Evolutionary conservation across 2,329 filamentous ascomycete genomes (phyloP).

Genomic region (Penicillium psychrosexuale): DNA sequence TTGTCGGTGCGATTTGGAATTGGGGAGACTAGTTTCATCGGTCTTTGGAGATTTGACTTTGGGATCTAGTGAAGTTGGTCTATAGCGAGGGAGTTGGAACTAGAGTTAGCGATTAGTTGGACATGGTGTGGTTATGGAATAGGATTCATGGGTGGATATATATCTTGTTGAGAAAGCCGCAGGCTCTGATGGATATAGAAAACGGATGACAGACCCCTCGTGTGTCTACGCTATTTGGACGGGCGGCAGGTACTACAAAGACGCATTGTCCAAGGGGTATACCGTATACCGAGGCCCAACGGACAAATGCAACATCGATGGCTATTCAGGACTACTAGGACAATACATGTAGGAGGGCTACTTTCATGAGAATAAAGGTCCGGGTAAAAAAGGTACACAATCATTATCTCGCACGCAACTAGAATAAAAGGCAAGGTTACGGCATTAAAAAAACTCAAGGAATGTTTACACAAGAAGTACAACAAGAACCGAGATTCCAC

Average conservation of each 20-base stretch:
- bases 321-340: background rate
- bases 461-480: conserved; percentile 26
- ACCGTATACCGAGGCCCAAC: background rate
- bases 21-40: background rate
- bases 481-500: conserved; percentile 4
- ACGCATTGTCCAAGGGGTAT: background rate
- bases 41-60: background rate
- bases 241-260: background rate
- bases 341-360: background rate
- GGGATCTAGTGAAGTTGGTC: background rate
- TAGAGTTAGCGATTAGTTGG: too few relatives aligned
- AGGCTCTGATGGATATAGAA: background rate
- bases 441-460: conserved; percentile 19
- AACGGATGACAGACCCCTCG: background rate
- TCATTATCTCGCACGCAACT: conserved; percentile 5
- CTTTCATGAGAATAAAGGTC: background rate
- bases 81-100: too few relatives aligned
- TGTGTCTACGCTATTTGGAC: too few relatives aligned
- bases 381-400: background rate
- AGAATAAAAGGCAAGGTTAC: conserved; percentile 4
- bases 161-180: too few relatives aligned
- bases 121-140: too few relatives aligned
- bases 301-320: too few relatives aligned
- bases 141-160: too few relatives aligned
- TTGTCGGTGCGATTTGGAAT: background rate